Percentiles rank a stretch among this genome's conserved stretches.
phyloP scores from a whole-genome alignment of 345 rosid species.

The Aethionema arabicum region DNA sequence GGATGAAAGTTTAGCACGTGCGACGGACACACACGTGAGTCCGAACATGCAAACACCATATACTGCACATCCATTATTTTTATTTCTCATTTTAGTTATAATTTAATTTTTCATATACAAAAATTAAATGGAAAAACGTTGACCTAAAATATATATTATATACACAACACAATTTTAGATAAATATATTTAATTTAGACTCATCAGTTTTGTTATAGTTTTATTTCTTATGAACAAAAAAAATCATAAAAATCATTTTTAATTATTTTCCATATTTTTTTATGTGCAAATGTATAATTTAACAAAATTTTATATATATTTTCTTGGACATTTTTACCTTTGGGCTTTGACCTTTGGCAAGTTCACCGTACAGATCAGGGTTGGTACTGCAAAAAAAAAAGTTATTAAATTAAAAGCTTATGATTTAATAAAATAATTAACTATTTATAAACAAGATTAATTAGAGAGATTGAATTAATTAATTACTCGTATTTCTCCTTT shows the following conservation, averaged over 20 bases:
- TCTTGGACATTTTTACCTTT: too few relatives aligned
- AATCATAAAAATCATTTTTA: too few relatives aligned
- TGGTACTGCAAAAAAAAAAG: slow-evolving; percentile 47
- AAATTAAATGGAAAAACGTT: neutral
- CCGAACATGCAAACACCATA: slow-evolving; percentile 96
- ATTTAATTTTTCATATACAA: neutral
- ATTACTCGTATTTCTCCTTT: slow-evolving; percentile 75
- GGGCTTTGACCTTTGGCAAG: slow-evolving; percentile 93
- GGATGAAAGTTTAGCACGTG: slow-evolving; percentile 85
- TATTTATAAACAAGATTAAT: neutral
- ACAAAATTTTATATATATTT: too few relatives aligned
- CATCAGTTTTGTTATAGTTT: too few relatives aligned
- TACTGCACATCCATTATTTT: slow-evolving; percentile 40
- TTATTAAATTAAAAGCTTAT: neutral
- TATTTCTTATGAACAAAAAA: too few relatives aligned
- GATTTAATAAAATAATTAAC: too few relatives aligned
- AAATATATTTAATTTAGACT: too few relatives aligned
- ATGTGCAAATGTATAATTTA: too few relatives aligned
- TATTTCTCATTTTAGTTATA: neutral
- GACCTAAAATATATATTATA: too few relatives aligned
- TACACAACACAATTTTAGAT: too few relatives aligned
- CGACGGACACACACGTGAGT: slow-evolving; percentile 93
- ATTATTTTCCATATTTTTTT: too few relatives aligned
- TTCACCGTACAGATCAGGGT: slow-evolving; percentile 62
- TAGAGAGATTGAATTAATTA: neutral